These are phyloP conservation scores for Citrus maxima DNA, from an alignment of 345 rosid genomes.

Conservation along the genomic window DNA sequence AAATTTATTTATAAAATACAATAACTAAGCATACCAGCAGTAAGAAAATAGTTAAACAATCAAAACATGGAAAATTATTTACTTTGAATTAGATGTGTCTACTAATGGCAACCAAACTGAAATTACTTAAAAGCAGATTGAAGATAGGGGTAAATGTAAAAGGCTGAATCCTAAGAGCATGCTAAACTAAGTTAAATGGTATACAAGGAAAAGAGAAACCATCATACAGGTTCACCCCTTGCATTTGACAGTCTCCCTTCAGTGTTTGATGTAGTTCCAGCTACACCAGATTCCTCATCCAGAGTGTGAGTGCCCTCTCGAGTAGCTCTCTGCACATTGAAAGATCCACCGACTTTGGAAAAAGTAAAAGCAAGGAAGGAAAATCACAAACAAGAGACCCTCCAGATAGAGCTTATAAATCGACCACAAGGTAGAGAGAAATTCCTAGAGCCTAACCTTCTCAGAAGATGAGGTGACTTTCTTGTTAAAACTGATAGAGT, in stretches of 20 bases:
- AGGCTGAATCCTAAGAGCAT: not conserved
- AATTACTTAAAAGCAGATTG: not conserved
- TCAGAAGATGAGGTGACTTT: constrained; percentile 39
- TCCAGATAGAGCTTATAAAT: constrained; percentile 3
- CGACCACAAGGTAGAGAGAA: not conserved
- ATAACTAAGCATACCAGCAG: not conserved
- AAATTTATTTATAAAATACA: constrained; percentile 1
- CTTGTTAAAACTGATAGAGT: constrained; percentile 32
- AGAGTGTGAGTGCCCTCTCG: constrained; percentile 23
- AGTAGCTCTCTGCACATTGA: constrained; percentile 31
- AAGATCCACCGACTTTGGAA: not conserved
- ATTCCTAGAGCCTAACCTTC: constrained; percentile 42
- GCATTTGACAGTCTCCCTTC: constrained; percentile 24
- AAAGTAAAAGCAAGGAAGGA: not conserved
- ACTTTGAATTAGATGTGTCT: not conserved
- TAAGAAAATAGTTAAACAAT: not conserved
- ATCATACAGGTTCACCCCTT: constrained; percentile 25
- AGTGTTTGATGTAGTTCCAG: constrained; percentile 28
- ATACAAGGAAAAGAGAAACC: not conserved
- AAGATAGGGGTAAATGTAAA: not conserved
- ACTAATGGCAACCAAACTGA: not conserved
- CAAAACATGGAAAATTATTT: not conserved
- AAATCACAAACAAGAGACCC: not conserved
- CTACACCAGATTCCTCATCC: constrained; percentile 30
- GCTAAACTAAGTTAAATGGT: not conserved